phyloP scores from a whole-genome alignment of 441 rosid species.

The Dalechampia spathulata region DNA sequence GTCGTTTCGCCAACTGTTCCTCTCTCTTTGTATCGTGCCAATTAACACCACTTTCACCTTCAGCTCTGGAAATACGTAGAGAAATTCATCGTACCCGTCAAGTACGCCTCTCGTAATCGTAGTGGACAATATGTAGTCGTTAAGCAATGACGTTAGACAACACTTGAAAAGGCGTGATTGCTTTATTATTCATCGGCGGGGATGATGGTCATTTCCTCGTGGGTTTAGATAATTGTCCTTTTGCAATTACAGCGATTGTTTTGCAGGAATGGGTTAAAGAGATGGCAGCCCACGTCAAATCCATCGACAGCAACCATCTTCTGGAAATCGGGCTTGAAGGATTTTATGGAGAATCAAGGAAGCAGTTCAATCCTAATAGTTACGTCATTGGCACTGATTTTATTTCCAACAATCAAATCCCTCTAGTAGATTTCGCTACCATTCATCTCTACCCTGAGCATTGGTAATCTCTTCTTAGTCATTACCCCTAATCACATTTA shows the following conservation, averaged over 20 bases:
- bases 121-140: no score
- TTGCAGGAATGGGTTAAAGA: slow-evolving; percentile 50
- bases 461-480: slow-evolving; percentile 25
- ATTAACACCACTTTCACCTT: no score
- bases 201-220: no score
- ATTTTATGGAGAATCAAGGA: slow-evolving; percentile 53
- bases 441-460: slow-evolving; percentile 61
- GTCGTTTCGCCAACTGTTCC: not conserved
- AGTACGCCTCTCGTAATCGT: not conserved
- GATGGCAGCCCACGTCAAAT: slow-evolving; percentile 53
- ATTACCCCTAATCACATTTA: no score
- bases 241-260: not conserved
- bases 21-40: no score
- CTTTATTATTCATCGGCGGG: no score
- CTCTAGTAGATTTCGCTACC: slow-evolving; percentile 50
- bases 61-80: not conserved
- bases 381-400: slow-evolving; percentile 51
- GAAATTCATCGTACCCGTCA: not conserved
- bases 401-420: slow-evolving; percentile 46
- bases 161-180: no score
- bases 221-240: no score
- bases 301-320: slow-evolving; percentile 50
- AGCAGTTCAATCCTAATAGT: slow-evolving; percentile 31
- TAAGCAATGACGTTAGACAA: no score
- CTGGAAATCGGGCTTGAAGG: slow-evolving; percentile 65